Conservation (phyloP, 2,329 filamentous ascomycete genomes). For the Fusarium coicis region DNA sequence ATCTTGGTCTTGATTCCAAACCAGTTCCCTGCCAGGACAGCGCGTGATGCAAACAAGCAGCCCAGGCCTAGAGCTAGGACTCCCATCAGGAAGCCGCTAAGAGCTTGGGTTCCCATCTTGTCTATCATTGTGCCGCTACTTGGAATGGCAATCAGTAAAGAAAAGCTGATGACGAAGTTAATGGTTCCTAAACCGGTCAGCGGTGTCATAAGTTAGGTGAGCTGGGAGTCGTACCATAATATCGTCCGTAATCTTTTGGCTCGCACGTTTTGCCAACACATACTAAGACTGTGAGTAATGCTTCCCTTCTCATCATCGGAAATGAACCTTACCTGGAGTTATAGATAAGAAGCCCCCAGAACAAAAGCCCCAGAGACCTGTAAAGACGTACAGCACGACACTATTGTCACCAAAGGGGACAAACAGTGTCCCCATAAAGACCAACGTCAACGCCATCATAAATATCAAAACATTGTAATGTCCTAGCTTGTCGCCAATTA, state of each 20-base stretch:
- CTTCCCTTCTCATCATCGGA: background rate
- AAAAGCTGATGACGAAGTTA: conserved; percentile 15
- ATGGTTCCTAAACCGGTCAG: background rate
- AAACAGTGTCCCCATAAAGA: conserved; percentile 9
- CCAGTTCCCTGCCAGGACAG: background rate
- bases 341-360: background rate
- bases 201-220: no score
- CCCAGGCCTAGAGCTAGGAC: background rate
- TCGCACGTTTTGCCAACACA: conserved; percentile 16
- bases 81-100: conserved; percentile 3
- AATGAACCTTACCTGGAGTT: background rate
- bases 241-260: conserved; percentile 12
- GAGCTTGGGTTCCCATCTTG: conserved; percentile 10
- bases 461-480: conserved; percentile 11
- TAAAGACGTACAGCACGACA: background rate
- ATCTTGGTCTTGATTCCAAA: conserved; percentile 4
- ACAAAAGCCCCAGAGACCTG: background rate
- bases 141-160: background rate
- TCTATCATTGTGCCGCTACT: conserved; percentile 11
- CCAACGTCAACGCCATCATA: background rate
- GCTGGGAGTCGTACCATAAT: background rate
- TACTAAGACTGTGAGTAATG: background rate
- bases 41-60: conserved; percentile 3
- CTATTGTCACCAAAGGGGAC: background rate
- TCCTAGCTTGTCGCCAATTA: background rate